Base-by-base conservation (phyloP, 306 rosid species). In the Sesbania bispinosa region DNA sequence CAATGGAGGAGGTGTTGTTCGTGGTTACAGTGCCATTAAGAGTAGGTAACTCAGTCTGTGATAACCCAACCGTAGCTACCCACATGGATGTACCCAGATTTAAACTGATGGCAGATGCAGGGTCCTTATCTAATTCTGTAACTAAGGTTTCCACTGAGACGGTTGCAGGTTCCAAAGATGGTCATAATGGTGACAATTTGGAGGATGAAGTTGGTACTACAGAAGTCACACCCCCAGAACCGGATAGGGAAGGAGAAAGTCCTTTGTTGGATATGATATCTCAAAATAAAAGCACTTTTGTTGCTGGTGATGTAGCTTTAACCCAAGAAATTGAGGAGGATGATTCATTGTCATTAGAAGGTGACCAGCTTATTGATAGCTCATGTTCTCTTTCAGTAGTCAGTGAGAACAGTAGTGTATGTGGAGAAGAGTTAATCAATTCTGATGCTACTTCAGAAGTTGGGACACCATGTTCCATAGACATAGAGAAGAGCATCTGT, bases 1-100 rank as follows among this genome's bases (percentile, higher is more conserved):
- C 85, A 74, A 88, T 90, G 96, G 96, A 90, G 88, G 96, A 85
- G 85, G 83, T 90, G 85, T 82, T 88, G 62, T 73, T 83, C 48
- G 84, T 83, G 33, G 86, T 85, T 43, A 64, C 79, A 14, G 87
- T 90, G 85, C 88, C 96, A 76, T 87, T 90, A 69, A 70, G 81
- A 76, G 83, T 90, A 88, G 93, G 90, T 85, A 88, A 90, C 80
- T 85, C 84, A 47, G 86, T 86, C 81, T 88, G 86, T 77, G 93
- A 90, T 83, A 88, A 82, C 69, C 73, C 96, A 77, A 73, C 76
- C 46, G 33, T 79, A 81, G 88, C 80, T 62, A 69, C 80, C 67
- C 81, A 65, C 83, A 76, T 89, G 84, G 89, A 89, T 74, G 78
- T 89, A 83, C 80, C 92, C 71, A 85, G 83, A 67, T 88, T 89